A percentile compares a stretch with the other conserved stretches of the same genome.
phyloP scores from a whole-genome alignment of 306 rosid species.

The Cucumis melo region DNA sequence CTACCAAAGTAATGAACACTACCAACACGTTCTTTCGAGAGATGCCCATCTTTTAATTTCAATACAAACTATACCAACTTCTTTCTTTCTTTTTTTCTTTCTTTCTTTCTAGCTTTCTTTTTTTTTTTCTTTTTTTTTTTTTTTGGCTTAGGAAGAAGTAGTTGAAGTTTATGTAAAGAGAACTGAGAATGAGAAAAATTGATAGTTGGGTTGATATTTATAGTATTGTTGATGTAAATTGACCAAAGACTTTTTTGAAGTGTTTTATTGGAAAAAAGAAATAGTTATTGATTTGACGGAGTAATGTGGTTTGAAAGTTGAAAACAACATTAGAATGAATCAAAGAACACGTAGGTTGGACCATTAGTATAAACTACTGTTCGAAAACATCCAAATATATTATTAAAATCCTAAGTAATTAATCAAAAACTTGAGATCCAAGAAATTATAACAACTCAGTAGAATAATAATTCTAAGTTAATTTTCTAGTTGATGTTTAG shows the following conservation, averaged over 20 bases:
- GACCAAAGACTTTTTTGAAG: not conserved
- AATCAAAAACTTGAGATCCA: not conserved
- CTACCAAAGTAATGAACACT: conserved; percentile 15
- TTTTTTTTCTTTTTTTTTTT: not conserved
- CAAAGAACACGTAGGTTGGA: conserved; percentile 3
- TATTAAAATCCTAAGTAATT: not conserved
- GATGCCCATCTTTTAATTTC: conserved; percentile 11
- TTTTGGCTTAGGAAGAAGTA: not conserved
- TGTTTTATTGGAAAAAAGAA: not conserved
- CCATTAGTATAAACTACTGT: not conserved
- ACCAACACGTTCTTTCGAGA: conserved; percentile 9
- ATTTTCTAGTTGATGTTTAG: too few relatives aligned
- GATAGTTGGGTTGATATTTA: not conserved
- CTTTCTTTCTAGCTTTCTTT: not conserved
- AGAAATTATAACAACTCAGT: not conserved
- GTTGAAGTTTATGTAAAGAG: not conserved
- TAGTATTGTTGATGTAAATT: not conserved
- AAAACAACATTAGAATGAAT: conserved; percentile 6
- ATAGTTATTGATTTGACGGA: conserved; percentile 10
- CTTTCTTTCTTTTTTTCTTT: not conserved
- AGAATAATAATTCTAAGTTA: not conserved
- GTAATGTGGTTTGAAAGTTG: conserved; percentile 21
- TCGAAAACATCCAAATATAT: not conserved
- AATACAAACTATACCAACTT: not conserved
- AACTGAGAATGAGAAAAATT: not conserved